Evolutionary conservation across 2,329 filamentous ascomycete species (phyloP).

Genomic region (Alternaria hordeiaustralica): DNA sequence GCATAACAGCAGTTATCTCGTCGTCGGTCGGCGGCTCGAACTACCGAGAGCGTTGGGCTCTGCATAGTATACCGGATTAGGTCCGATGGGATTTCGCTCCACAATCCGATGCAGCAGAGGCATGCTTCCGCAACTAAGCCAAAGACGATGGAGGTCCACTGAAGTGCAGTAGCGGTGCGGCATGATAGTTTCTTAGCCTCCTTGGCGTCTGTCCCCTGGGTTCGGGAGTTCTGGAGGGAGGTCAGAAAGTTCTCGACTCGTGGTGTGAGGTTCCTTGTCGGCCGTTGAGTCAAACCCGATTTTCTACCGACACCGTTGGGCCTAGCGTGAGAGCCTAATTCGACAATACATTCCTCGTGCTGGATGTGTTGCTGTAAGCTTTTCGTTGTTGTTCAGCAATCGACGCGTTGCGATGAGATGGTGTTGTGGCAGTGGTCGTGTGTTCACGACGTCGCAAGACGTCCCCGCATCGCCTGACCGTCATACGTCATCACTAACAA

Average conservation of each 20-base stretch:
- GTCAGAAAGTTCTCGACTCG: background rate
- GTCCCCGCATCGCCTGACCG: slow-evolving; percentile 9
- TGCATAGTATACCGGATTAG: background rate
- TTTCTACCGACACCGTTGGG: background rate
- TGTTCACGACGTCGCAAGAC: background rate
- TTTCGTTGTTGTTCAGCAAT: background rate
- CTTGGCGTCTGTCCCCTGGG: background rate
- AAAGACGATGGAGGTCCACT: background rate
- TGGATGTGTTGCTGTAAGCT: background rate
- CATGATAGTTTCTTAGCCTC: background rate
- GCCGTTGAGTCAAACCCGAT: background rate
- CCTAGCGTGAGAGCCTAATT: background rate
- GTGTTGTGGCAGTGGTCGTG: background rate
- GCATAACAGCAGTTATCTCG: background rate
- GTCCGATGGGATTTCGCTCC: background rate
- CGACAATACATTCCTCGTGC: background rate
- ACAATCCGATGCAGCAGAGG: background rate
- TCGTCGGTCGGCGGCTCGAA: background rate
- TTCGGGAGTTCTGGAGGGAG: background rate
- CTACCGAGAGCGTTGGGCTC: background rate
- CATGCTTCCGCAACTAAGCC: background rate
- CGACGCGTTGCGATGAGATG: background rate
- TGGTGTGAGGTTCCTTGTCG: background rate
- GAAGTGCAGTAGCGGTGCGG: background rate
- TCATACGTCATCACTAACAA: background rate